Evolutionary conservation across 768 basidiomycete species (phyloP), one percentile per base, ranked within the genome.

Genomic region (Lentinus tigrinus): DNA sequence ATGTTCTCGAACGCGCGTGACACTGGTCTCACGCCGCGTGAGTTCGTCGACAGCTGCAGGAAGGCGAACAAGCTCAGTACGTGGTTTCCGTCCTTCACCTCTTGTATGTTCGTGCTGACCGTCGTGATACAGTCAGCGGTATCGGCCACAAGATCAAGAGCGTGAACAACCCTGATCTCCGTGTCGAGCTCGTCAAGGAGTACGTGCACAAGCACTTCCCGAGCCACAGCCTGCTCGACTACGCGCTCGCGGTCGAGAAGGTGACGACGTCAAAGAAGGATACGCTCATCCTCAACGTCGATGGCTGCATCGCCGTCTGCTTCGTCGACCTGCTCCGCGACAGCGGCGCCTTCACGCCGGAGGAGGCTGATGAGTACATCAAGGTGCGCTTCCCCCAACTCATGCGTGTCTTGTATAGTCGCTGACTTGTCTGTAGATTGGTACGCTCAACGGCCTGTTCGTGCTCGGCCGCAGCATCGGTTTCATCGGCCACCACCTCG

Each of bases 141-240:
- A 99, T 99, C 65, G 96, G 96, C 46, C 96, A 99, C 87, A 98
- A 98, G 85, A 97, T 99, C 82, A 99, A 99, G 87, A 93, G 89
- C 64, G 91, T 94, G 63, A 95, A 93, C 77, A 95, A 95, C 84
- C 93, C 93, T 47, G 93, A 95, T 80, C 81, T 93, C 46, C 91
- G 91, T 70, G 91, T 94, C 60, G 89, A 93, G 76, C 87, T 94
- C 59, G 92, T 93, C 54, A 97, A 98, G 83, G 93, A 95, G 78
- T 99, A 91, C 67, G 96, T 96, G 59, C 78, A 72, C 78, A 94
- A 96, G 78, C 77, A 96, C 82, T 99, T 99, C 92, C 96, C 96
- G 3, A 88, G 87, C 69, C 94, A 95, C 78, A 86, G 84, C 63
- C 79, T 96, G 63, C 85, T 96, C 66, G 95, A 96, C 76, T 96